These are phyloP conservation scores for Sesbania bispinosa DNA, from an alignment of 306 rosid species.

Conservation along the genomic window DNA sequence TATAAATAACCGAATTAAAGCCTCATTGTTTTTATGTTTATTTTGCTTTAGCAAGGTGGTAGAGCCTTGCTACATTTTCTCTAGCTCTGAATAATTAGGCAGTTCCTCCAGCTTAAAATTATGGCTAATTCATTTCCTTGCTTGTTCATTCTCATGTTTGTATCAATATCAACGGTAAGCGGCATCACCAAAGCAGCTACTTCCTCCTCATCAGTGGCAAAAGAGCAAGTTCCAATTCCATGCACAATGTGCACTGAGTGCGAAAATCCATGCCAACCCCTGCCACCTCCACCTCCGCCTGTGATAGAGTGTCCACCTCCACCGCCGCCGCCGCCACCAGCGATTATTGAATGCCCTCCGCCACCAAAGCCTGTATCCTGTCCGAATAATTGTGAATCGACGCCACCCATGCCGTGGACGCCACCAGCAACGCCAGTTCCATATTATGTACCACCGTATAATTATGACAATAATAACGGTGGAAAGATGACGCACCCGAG, in stretches of 20 bases:
- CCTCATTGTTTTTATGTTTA: background rate
- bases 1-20: background rate
- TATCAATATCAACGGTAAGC: no score
- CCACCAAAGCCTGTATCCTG: slow-evolving; percentile 33
- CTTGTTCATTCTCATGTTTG: background rate
- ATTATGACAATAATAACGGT: background rate
- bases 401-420: background rate
- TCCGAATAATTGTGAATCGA: slow-evolving; percentile 8
- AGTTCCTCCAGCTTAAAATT: background rate
- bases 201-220: slow-evolving; percentile 24
- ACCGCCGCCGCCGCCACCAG: slow-evolving; percentile 31
- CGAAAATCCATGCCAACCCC: slow-evolving; percentile 55
- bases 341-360: slow-evolving; percentile 36
- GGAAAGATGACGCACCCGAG: background rate
- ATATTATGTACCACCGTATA: slow-evolving; percentile 5
- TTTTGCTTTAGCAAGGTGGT: no score
- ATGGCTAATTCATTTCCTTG: slow-evolving; percentile 15
- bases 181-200: background rate
- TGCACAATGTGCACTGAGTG: slow-evolving; percentile 60
- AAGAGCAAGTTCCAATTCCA: slow-evolving; percentile 26
- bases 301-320: slow-evolving; percentile 49
- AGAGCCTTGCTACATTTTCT: background rate
- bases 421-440: slow-evolving; percentile 24
- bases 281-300: slow-evolving; percentile 43
- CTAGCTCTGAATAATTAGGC: background rate